phyloP scores from a whole-genome alignment of 345 rosid species.

The Capsella bursapastoris region DNA sequence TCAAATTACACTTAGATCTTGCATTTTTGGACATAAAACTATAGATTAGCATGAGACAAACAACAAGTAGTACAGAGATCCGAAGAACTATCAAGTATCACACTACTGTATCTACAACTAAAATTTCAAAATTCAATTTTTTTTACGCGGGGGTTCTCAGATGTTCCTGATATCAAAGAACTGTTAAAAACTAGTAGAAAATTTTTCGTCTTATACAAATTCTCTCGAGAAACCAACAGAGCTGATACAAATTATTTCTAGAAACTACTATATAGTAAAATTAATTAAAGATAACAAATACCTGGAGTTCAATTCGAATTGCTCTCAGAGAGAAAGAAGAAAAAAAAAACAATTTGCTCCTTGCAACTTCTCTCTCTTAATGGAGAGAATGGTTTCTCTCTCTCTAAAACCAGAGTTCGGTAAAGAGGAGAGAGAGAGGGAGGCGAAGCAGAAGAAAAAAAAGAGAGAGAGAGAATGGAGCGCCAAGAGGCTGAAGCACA shows the following conservation, averaged over 20 bases:
- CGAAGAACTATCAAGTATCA: not conserved
- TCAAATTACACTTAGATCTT: conserved; percentile 23
- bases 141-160: not conserved
- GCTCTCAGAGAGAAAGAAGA: not conserved
- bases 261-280: not conserved
- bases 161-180: not conserved
- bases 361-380: not conserved
- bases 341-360: not conserved
- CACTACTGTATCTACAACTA: not conserved
- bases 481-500: conserved; percentile 43
- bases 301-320: conserved; percentile 15
- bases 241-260: not conserved
- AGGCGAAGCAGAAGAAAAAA: not conserved
- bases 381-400: conserved; percentile 13
- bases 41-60: not conserved
- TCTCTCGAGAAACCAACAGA: conserved; percentile 2
- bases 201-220: not conserved
- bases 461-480: conserved; percentile 8
- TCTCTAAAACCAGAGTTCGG: conserved; percentile 40
- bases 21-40: not conserved
- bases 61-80: conserved; percentile 19
- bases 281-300: not conserved
- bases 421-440: not conserved
- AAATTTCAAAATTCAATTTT: not conserved
- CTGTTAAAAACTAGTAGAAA: not conserved